Conservation (phyloP, 1,284 basidiomycete species). For the Apiotrichum akiyoshidainum region DNA sequence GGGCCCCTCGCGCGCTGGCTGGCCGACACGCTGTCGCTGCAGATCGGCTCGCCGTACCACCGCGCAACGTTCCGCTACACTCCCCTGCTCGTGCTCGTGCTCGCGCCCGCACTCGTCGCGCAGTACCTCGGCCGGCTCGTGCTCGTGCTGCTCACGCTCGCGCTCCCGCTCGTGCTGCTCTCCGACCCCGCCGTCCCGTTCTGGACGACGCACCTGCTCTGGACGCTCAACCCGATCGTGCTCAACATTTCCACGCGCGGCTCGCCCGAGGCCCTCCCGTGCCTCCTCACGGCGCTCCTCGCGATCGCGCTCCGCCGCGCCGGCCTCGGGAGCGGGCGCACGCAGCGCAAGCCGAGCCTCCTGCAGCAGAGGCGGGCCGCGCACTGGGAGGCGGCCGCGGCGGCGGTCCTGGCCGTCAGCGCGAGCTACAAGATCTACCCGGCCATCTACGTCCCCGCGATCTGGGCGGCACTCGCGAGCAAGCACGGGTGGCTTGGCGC, state of each 20-base stretch:
- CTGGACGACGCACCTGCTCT: slow-evolving; percentile 56
- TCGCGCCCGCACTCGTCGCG: slow-evolving; percentile 77
- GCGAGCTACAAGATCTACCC: slow-evolving; percentile 97
- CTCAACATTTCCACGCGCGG: slow-evolving; percentile 95
- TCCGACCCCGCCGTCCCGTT: slow-evolving; percentile 16
- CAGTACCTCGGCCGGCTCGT: slow-evolving; percentile 84
- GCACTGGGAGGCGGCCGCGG: slow-evolving; percentile 56
- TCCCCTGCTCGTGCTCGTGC: slow-evolving; percentile 77
- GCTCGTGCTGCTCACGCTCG: slow-evolving; percentile 79
- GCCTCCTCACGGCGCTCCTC: slow-evolving; percentile 55
- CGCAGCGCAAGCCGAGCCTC: no score
- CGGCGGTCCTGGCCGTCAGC: slow-evolving; percentile 69
- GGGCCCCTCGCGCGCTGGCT: slow-evolving; percentile 4
- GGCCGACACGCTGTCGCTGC: background rate
- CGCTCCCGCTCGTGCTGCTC: slow-evolving; percentile 76
- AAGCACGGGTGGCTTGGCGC: slow-evolving; percentile 55
- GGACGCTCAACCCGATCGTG: slow-evolving; percentile 88
- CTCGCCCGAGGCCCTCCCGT: slow-evolving; percentile 85
- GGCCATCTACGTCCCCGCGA: slow-evolving; percentile 77
- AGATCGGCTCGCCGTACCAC: slow-evolving; percentile 71
- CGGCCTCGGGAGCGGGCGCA: slow-evolving; percentile 21
- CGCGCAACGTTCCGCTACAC: slow-evolving; percentile 96
- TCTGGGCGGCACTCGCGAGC: slow-evolving; percentile 61
- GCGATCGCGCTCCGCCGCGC: slow-evolving; percentile 68
- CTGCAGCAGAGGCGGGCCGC: background rate